phyloP scores from a whole-genome alignment of 1,284 basidiomycete species.

The Trametes polyzona region DNA sequence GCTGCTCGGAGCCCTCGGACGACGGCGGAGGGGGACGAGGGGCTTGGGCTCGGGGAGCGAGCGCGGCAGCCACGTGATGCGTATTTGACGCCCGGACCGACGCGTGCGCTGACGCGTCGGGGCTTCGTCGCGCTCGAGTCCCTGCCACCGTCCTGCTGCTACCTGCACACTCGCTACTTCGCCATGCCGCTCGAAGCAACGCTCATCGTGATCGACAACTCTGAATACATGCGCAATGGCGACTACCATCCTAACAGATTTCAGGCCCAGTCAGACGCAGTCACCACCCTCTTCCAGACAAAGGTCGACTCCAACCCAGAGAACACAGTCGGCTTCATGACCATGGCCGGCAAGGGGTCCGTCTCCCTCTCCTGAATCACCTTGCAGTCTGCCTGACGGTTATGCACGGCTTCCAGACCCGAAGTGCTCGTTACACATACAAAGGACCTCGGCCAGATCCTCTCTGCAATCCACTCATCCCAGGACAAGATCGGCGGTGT shows the following conservation, averaged over 20 bases:
- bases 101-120: conserved; percentile 28
- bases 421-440: conserved; percentile 96
- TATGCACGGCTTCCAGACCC: conserved; percentile 56
- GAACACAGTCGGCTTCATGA: conserved; percentile 97
- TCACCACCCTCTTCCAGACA: conserved; percentile 88
- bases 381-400: background rate
- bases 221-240: conserved; percentile 95
- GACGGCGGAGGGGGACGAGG: background rate
- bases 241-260: conserved; percentile 91
- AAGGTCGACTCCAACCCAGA: conserved; percentile 97
- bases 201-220: conserved; percentile 93
- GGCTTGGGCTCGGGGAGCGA: background rate
- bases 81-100: conserved; percentile 15
- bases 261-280: conserved; percentile 91
- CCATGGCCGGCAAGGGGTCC: conserved; percentile 94
- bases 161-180: conserved; percentile 23
- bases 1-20: background rate
- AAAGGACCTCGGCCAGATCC: conserved; percentile 92
- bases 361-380: conserved; percentile 31
- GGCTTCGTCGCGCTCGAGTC: background rate
- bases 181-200: conserved; percentile 94
- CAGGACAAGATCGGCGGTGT: conserved; percentile 76
- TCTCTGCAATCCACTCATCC: conserved; percentile 77
- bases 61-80: conserved; percentile 13
- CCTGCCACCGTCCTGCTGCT: background rate